These are phyloP conservation scores for Tulasnella sp. DNA, from an alignment of 768 basidiomycete species.

Conservation along the genomic window DNA sequence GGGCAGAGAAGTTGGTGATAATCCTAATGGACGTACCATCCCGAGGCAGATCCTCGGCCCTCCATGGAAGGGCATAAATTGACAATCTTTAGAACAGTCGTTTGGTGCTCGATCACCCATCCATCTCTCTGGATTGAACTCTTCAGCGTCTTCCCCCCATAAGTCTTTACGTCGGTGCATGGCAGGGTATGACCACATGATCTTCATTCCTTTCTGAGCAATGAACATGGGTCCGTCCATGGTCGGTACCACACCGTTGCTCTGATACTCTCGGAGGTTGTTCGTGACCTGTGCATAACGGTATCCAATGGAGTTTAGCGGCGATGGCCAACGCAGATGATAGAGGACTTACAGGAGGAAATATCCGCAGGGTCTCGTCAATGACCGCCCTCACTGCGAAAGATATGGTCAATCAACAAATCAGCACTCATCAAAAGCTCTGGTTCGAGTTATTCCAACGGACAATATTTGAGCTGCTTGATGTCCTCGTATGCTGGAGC, in stretches of 20 bases:
- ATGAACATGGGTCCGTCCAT: constrained; percentile 12
- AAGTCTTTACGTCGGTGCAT: constrained; percentile 24
- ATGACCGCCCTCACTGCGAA: constrained; percentile 26
- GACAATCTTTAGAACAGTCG: background rate
- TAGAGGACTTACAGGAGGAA: constrained; percentile 24
- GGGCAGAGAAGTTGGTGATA: too few relatives aligned
- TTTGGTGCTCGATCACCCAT: constrained; percentile 14
- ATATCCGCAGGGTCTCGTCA: constrained; percentile 28
- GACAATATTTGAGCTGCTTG: constrained; percentile 10
- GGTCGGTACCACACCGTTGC: background rate
- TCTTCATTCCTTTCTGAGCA: background rate
- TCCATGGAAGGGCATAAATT: constrained; percentile 11
- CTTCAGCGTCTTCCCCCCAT: constrained; percentile 28
- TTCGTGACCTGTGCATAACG: background rate
- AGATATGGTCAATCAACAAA: background rate
- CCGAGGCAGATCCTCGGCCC: constrained; percentile 15
- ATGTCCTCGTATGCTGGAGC: constrained; percentile 7
- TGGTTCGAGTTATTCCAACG: background rate
- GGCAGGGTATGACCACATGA: constrained; percentile 5
- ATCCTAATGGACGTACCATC: background rate
- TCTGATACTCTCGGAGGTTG: constrained; percentile 18
- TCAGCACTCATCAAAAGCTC: background rate
- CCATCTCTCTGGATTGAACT: constrained; percentile 29
- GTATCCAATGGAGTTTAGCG: background rate
- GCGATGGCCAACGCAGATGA: background rate